phyloP scores from a whole-genome alignment of 1,139 yeast genomes.

The Starmera stellimalicola region DNA sequence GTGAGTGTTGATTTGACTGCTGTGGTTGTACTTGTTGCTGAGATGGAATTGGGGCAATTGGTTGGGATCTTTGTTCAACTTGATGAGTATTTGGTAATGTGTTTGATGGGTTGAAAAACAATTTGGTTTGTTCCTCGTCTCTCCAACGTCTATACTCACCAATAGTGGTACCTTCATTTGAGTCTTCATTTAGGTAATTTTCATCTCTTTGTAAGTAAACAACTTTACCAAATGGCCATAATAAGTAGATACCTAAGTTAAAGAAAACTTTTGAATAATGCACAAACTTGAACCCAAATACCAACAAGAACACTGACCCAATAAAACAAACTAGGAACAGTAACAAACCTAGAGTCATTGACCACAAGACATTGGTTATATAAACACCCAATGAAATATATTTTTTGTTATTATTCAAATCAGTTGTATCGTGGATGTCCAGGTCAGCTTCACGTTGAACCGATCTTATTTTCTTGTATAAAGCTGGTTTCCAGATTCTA shows the following conservation, averaged over 20 bases:
- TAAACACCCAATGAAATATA: conserved; percentile 54
- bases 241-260: conserved; percentile 58
- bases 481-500: conserved; percentile 96
- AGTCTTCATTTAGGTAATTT: conserved; percentile 79
- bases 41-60: conserved; percentile 18
- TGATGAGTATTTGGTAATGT: conserved; percentile 1
- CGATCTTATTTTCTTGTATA: conserved; percentile 85
- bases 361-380: conserved; percentile 72
- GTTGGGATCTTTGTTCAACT: conserved; percentile 2
- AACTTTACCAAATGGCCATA: conserved; percentile 85
- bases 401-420: conserved; percentile 19
- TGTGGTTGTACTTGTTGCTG: conserved; percentile 15
- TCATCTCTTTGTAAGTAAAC: conserved; percentile 73
- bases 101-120: conserved; percentile 24
- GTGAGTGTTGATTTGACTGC: conserved; percentile 3
- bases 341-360: conserved; percentile 58
- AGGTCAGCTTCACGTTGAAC: conserved; percentile 89
- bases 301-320: conserved; percentile 34
- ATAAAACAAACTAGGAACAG: conserved; percentile 42
- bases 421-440: conserved; percentile 78
- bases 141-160: conserved; percentile 90
- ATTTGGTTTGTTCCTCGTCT: conserved; percentile 43
- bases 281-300: conserved; percentile 41
- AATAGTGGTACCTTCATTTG: conserved; percentile 76
- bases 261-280: conserved; percentile 55